Conservation (phyloP, 768 basidiomycete species). For the Galerina sulciceps region DNA sequence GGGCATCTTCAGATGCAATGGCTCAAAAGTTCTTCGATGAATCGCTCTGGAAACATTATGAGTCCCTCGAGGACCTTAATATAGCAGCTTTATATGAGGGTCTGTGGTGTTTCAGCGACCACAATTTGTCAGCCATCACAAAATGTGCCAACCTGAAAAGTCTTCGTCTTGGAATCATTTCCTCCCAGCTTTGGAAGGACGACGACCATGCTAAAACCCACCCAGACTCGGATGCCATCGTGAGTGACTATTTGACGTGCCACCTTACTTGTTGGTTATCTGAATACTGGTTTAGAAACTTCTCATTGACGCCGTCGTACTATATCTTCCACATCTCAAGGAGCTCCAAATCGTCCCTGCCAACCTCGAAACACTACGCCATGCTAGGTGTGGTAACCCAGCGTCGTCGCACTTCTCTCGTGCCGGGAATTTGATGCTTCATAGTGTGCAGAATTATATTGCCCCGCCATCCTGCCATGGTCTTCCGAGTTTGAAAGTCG, state of each 20-base stretch:
- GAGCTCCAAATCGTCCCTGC: not conserved
- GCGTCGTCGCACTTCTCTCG: constrained; percentile 6
- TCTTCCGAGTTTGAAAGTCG: constrained; percentile 5
- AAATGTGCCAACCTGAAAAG: not conserved
- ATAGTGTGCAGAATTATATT: not conserved
- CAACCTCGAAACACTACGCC: constrained; percentile 2
- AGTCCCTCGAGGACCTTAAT: constrained; percentile 8
- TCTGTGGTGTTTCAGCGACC: constrained; percentile 17
- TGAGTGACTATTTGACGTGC: not conserved
- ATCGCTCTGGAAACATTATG: not conserved
- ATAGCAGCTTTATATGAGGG: constrained; percentile 17
- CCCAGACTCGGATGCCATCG: not conserved
- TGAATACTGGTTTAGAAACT: not conserved
- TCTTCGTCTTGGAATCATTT: constrained; percentile 1
- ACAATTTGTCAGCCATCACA: constrained; percentile 7
- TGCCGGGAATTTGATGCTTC: not conserved
- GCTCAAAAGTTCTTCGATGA: constrained; percentile 5
- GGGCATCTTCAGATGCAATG: not conserved
- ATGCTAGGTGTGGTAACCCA: not conserved
- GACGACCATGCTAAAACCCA: not conserved
- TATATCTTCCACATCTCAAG: not conserved
- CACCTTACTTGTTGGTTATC: not conserved
- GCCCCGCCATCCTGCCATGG: not conserved
- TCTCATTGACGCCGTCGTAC: constrained; percentile 3
- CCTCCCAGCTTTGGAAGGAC: not conserved